phyloP scores from a whole-genome alignment of 2,329 filamentous ascomycete genomes.

The Cryphonectria japonica region DNA sequence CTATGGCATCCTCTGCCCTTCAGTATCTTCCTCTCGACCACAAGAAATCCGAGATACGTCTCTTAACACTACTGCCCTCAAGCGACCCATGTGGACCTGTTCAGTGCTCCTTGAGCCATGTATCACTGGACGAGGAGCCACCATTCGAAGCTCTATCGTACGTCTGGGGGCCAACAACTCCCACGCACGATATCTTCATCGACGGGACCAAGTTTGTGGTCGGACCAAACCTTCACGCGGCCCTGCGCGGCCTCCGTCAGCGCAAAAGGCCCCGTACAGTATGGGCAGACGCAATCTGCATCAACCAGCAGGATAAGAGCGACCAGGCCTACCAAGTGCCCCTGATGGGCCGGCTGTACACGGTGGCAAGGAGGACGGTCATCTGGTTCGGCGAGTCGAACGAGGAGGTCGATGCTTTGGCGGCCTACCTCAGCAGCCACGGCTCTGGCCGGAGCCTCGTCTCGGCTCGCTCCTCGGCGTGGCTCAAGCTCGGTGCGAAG shows the following conservation, averaged over 20 bases:
- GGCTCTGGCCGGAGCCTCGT: not conserved
- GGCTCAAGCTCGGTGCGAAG: not conserved
- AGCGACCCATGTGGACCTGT: not conserved
- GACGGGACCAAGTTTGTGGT: not conserved
- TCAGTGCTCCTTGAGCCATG: slow-evolving; percentile 5
- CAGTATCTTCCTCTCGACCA: slow-evolving; percentile 1
- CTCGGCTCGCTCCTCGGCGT: not conserved
- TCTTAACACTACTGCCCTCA: not conserved
- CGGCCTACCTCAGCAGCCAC: not conserved
- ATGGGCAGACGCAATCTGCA: slow-evolving; percentile 38
- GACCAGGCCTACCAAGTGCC: slow-evolving; percentile 19
- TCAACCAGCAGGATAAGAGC: slow-evolving; percentile 3
- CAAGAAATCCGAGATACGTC: slow-evolving; percentile 1
- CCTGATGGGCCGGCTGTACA: slow-evolving; percentile 16
- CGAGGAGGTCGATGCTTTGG: slow-evolving; percentile 1
- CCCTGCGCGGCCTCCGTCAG: not conserved
- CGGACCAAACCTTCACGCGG: not conserved
- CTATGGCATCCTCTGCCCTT: not conserved
- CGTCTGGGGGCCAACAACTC: slow-evolving; percentile 5
- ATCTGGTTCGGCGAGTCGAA: slow-evolving; percentile 21
- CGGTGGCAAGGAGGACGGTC: not conserved
- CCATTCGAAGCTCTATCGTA: slow-evolving; percentile 18
- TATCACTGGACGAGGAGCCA: not conserved
- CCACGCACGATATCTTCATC: slow-evolving; percentile 2
- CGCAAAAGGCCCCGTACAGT: slow-evolving; percentile 17